phyloP scores from a whole-genome alignment of 345 rosid genomes.

The Litchi chinensis region DNA sequence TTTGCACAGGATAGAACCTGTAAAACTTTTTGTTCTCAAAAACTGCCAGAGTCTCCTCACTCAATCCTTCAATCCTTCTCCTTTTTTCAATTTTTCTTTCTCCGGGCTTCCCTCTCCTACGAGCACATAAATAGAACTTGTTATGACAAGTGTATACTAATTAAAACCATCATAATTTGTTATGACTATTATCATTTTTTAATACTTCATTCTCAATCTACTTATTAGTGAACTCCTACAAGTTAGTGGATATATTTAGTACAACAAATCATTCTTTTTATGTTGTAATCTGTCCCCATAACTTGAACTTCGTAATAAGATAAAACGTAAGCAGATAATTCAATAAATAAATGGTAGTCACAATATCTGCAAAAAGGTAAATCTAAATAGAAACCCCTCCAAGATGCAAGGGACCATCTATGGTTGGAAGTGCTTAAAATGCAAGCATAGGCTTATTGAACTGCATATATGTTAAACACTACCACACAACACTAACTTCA shows the following conservation, averaged over 20 bases:
- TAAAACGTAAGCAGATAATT: neutral
- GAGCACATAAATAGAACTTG: constrained; percentile 12
- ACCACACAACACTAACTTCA: neutral
- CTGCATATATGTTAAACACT: neutral
- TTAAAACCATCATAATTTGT: neutral
- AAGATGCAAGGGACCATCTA: too few relatives aligned
- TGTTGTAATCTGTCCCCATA: neutral
- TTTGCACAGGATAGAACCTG: constrained; percentile 84
- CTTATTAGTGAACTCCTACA: constrained; percentile 72
- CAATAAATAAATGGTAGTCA: neutral
- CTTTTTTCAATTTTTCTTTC: constrained; percentile 63
- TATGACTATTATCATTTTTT: neutral
- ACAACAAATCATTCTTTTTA: neutral
- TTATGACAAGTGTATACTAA: constrained; percentile 6
- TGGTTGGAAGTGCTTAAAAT: neutral
- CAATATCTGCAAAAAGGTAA: neutral
- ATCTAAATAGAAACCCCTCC: neutral
- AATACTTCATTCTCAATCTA: constrained; percentile 62
- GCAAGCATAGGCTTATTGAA: neutral
- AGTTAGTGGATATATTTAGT: constrained; percentile 22
- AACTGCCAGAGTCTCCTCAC: constrained; percentile 64
- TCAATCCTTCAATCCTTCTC: constrained; percentile 52
- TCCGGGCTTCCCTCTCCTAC: constrained; percentile 88
- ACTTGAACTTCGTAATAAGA: neutral
- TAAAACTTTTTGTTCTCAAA: constrained; percentile 73